These are phyloP conservation scores for Polysphondylium violaceum DNA, from an alignment of 78 protist species.

Conservation along the genomic window DNA sequence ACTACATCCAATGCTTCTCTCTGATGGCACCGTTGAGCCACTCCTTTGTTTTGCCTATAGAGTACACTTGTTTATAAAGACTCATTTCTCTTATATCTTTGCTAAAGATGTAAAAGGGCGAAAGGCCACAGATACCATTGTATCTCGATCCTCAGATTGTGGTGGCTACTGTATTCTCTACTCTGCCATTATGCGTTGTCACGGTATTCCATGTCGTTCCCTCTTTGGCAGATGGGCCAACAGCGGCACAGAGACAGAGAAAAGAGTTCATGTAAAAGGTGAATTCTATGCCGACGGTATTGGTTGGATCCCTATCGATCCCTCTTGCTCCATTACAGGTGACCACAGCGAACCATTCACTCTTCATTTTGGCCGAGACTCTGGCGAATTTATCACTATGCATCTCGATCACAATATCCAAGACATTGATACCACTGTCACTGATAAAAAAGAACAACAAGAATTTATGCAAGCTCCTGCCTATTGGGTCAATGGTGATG, in stretches of 20 bases:
- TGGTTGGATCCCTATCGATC: conserved; percentile 73
- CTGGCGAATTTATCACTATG: conserved; percentile 66
- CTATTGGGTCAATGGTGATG: conserved; percentile 48
- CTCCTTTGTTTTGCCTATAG: conserved; percentile 47
- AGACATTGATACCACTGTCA: conserved; percentile 19
- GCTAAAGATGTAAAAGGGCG: conserved; percentile 65
- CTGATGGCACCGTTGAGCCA: conserved; percentile 20
- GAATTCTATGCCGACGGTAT: conserved; percentile 64
- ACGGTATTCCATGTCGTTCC: conserved; percentile 51
- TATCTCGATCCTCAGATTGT: conserved; percentile 22
- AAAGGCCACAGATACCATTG: conserved; percentile 64
- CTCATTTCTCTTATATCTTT: conserved; percentile 45
- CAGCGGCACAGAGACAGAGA: conserved; percentile 7
- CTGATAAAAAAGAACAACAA: background rate
- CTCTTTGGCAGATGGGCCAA: conserved; percentile 61
- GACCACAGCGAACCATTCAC: conserved; percentile 50
- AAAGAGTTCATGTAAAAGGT: conserved; percentile 55
- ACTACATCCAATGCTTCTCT: conserved; percentile 47
- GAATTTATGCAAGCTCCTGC: conserved; percentile 42
- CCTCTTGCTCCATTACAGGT: conserved; percentile 38
- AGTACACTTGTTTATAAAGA: conserved; percentile 45
- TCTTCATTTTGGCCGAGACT: conserved; percentile 27
- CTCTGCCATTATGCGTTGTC: conserved; percentile 14
- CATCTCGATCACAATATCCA: conserved; percentile 49
- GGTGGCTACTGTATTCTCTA: conserved; percentile 68